Evolutionary conservation across 2,329 filamentous ascomycete genomes (phyloP).

Genomic region (Zymoseptoria crescenta): DNA sequence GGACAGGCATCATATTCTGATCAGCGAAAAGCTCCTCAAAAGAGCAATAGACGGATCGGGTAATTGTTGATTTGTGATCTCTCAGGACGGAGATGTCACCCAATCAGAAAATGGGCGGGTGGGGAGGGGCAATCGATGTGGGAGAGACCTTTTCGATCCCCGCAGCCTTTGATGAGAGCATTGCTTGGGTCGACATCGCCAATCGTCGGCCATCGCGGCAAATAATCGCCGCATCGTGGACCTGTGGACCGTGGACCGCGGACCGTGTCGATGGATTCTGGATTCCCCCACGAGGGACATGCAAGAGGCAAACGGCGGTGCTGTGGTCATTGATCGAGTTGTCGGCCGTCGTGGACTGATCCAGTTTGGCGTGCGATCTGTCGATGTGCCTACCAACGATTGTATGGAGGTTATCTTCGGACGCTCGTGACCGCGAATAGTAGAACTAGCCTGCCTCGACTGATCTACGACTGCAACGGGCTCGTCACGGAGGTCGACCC

Average conservation of each 20-base stretch:
- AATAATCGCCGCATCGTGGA: not conserved
- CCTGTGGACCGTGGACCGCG: not conserved
- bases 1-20: not conserved
- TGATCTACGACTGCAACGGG: too few species aligned
- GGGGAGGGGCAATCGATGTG: not conserved
- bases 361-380: too few species aligned
- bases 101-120: too few species aligned
- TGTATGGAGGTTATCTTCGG: too few species aligned
- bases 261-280: not conserved
- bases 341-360: too few species aligned
- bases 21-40: not conserved
- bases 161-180: not conserved
- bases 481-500: not conserved
- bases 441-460: too few species aligned
- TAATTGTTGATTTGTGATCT: not conserved
- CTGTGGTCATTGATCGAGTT: too few species aligned
- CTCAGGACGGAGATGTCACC: too few species aligned
- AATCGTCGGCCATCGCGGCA: not conserved
- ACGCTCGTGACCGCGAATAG: too few species aligned
- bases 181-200: not conserved
- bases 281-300: not conserved
- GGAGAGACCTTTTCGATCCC: not conserved
- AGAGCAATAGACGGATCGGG: not conserved
- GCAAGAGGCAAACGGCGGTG: not conserved
- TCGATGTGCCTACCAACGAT: too few species aligned